Percentiles rank a stretch among this genome's conserved stretches.
phyloP scores from a whole-genome alignment of 192 early-diverging fungal species.

The Coemansia sp. region DNA sequence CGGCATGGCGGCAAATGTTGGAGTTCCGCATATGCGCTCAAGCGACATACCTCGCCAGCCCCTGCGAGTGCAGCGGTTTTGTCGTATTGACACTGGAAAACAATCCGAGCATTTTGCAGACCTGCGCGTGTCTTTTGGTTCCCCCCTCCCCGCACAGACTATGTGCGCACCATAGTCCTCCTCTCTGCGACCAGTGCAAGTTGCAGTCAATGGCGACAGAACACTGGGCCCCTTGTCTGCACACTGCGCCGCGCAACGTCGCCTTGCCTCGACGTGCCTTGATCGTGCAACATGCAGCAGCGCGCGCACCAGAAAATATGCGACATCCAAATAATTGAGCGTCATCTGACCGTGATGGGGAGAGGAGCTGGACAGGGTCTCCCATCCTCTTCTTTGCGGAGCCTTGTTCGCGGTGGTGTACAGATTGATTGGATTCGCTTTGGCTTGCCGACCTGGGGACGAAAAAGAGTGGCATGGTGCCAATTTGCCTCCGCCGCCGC shows the following conservation, averaged over 20 bases:
- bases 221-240: neutral
- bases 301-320: constrained; percentile 1
- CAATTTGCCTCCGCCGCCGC: neutral
- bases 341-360: neutral
- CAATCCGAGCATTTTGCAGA: neutral
- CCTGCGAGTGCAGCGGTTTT: neutral
- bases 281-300: constrained; percentile 1
- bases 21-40: neutral
- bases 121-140: neutral
- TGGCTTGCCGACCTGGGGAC: neutral
- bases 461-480: neutral
- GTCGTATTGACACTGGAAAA: neutral
- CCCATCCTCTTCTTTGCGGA: neutral
- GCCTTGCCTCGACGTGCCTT: neutral
- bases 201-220: neutral
- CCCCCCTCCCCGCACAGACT: constrained; percentile 1
- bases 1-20: neutral
- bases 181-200: neutral
- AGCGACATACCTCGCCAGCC: neutral
- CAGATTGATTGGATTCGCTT: neutral
- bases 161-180: neutral
- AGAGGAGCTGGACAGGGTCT: constrained; percentile 1
- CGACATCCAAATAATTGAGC: neutral
- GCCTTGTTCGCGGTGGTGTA: neutral
- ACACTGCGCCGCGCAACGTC: neutral